Evolutionary conservation across 2,329 filamentous ascomycete genomes (phyloP).

Genomic region (Ophiobolus disseminans): DNA sequence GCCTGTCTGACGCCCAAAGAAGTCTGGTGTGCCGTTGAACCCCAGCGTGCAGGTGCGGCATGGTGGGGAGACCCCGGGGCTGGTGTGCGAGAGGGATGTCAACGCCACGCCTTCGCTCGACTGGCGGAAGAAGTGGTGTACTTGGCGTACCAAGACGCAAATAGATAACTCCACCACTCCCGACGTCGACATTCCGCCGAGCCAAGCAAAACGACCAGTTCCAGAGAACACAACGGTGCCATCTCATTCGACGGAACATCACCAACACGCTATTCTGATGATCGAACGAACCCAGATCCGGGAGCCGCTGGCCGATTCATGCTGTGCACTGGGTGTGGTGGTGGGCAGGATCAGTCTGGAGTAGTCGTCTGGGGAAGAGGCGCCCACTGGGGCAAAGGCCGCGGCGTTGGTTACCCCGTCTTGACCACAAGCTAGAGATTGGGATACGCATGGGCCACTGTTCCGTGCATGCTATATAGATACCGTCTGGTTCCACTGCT

Average conservation of each 20-base stretch:
- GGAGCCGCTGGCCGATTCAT: conserved; percentile 14
- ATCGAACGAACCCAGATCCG: conserved; percentile 12
- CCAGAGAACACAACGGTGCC: conserved; percentile 6
- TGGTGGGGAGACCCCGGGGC: conserved; percentile 11
- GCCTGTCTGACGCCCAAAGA: not conserved
- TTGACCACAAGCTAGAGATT: conserved; percentile 20
- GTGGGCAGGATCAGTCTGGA: conserved; percentile 15
- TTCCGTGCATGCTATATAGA: conserved; percentile 34
- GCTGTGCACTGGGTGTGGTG: conserved; percentile 6
- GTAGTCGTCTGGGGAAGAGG: conserved; percentile 18
- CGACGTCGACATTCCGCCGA: conserved; percentile 1
- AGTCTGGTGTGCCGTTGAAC: conserved; percentile 6
- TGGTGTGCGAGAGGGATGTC: not conserved
- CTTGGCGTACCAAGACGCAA: conserved; percentile 33
- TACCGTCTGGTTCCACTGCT: conserved; percentile 14
- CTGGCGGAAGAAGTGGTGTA: conserved; percentile 21
- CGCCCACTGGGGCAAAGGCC: conserved; percentile 18
- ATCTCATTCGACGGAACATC: conserved; percentile 17
- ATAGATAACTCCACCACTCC: conserved; percentile 24
- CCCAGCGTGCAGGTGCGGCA: not conserved
- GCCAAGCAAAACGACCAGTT: conserved; percentile 17
- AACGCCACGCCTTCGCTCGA: conserved; percentile 11
- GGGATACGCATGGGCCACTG: conserved; percentile 28
- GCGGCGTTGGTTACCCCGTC: conserved; percentile 31
- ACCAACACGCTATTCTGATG: conserved; percentile 3